phyloP scores from a whole-genome alignment of 2,329 filamentous ascomycete species.

The Xylariaceae sp. region DNA sequence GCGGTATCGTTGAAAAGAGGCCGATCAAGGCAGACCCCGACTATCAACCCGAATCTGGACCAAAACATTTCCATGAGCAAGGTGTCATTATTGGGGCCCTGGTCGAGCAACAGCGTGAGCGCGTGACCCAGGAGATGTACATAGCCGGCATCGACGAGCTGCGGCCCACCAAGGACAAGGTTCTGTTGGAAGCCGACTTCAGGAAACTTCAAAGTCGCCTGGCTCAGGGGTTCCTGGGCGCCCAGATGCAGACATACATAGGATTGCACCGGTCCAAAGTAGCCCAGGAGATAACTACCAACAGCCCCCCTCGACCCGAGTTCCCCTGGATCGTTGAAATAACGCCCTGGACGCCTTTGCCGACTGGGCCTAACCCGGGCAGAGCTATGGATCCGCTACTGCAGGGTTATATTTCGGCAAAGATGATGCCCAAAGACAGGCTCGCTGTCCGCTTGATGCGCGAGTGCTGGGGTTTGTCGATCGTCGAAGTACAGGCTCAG shows the following conservation, averaged over 20 bases:
- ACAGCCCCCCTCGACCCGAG: constrained; percentile 3
- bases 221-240: constrained; percentile 41
- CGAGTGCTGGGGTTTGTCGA: constrained; percentile 46
- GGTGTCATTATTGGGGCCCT: constrained; percentile 33
- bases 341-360: constrained; percentile 40
- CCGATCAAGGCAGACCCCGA: constrained; percentile 2
- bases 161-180: constrained; percentile 37
- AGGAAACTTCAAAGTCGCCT: constrained; percentile 37
- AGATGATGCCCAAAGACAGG: constrained; percentile 36
- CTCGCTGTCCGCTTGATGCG: constrained; percentile 42
- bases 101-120: constrained; percentile 27
- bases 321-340: constrained; percentile 39
- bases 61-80: background rate
- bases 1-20: constrained; percentile 14
- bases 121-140: constrained; percentile 34
- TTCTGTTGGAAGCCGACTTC: constrained; percentile 40
- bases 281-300: background rate
- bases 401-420: constrained; percentile 29
- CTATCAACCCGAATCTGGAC: background rate
- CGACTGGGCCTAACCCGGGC: constrained; percentile 8
- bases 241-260: constrained; percentile 44
- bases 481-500: constrained; percentile 40
- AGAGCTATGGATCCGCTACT: constrained; percentile 23
- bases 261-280: constrained; percentile 1
- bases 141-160: constrained; percentile 45